Percentiles rank a stretch among this genome's conserved stretches.
Conservation (phyloP, 2,329 filamentous ascomycete species). For the Tolypocladium tropicale region DNA sequence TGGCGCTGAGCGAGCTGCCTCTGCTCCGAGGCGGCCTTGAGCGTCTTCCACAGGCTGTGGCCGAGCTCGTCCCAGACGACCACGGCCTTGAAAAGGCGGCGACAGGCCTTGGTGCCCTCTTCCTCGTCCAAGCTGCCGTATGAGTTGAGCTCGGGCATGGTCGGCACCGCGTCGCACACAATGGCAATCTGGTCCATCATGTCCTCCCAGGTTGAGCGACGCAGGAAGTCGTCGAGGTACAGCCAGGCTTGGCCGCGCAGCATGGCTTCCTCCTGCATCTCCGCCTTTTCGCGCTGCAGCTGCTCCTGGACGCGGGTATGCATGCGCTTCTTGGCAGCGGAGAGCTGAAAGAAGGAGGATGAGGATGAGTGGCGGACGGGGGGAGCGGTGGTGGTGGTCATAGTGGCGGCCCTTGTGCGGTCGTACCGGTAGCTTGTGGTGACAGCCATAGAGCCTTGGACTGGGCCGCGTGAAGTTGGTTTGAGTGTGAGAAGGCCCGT, state of each 20-base stretch:
- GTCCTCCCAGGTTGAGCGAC: constrained; percentile 17
- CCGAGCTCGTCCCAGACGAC: constrained; percentile 28
- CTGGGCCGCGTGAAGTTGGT: background rate
- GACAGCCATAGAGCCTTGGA: background rate
- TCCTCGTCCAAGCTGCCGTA: constrained; percentile 21
- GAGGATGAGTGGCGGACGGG: constrained; percentile 1
- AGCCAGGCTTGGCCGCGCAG: constrained; percentile 19
- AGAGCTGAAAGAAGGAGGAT: constrained; percentile 11
- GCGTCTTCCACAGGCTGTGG: constrained; percentile 21
- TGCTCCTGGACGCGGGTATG: constrained; percentile 10
- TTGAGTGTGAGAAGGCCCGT: too few relatives aligned
- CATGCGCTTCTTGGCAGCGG: constrained; percentile 8
- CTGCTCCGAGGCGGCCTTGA: constrained; percentile 9
- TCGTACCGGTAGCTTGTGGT: background rate
- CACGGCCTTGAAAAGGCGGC: constrained; percentile 25
- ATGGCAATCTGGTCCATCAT: constrained; percentile 23
- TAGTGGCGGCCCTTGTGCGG: background rate
- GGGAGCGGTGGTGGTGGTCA: background rate
- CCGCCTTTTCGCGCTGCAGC: constrained; percentile 9
- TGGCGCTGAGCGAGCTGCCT: constrained; percentile 3
- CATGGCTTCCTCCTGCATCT: constrained; percentile 18
- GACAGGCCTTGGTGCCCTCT: constrained; percentile 24
- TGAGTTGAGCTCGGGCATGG: constrained; percentile 21
- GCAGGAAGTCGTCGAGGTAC: constrained; percentile 20
- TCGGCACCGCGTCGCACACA: constrained; percentile 20